Evolutionary conservation across 1,284 basidiomycete species (phyloP).

Genomic region (Sanghuangporus weigelae): DNA sequence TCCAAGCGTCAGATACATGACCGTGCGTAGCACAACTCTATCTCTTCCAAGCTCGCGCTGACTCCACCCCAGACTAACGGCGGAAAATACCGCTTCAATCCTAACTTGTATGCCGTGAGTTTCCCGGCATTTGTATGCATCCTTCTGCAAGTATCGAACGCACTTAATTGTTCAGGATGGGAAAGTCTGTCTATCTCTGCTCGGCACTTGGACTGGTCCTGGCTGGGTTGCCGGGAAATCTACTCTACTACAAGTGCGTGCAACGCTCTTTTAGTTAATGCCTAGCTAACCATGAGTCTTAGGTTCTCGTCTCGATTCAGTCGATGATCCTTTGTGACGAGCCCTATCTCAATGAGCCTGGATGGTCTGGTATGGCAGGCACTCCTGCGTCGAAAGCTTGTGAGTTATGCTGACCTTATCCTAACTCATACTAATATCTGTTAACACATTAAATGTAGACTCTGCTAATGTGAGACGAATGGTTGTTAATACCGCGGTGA

Average conservation of each 20-base stretch:
- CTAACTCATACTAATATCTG: background rate
- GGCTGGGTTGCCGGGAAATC: conserved; percentile 86
- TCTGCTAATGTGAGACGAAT: conserved; percentile 85
- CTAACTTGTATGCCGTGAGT: conserved; percentile 81
- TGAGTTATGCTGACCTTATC: conserved; percentile 26
- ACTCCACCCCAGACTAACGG: conserved; percentile 69
- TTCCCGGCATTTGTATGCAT: background rate
- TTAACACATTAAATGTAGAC: conserved; percentile 41
- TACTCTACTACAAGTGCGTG: conserved; percentile 68
- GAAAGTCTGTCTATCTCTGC: conserved; percentile 85
- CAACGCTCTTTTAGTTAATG: background rate
- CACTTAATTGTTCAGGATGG: conserved; percentile 51
- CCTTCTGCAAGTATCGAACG: background rate
- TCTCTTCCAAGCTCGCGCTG: conserved; percentile 9
- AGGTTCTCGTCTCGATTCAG: conserved; percentile 90
- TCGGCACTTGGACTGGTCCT: conserved; percentile 90
- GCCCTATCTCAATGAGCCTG: conserved; percentile 86
- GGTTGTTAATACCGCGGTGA: conserved; percentile 81
- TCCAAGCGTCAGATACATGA: conserved; percentile 86
- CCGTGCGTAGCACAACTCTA: conserved; percentile 42
- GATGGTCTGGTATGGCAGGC: conserved; percentile 69
- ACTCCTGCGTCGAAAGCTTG: conserved; percentile 70
- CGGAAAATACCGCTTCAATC: conserved; percentile 85
- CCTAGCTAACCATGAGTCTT: conserved; percentile 16
- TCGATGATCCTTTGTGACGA: conserved; percentile 90